phyloP scores from a whole-genome alignment of 257 asterid species.

The Petunia axillaris region DNA sequence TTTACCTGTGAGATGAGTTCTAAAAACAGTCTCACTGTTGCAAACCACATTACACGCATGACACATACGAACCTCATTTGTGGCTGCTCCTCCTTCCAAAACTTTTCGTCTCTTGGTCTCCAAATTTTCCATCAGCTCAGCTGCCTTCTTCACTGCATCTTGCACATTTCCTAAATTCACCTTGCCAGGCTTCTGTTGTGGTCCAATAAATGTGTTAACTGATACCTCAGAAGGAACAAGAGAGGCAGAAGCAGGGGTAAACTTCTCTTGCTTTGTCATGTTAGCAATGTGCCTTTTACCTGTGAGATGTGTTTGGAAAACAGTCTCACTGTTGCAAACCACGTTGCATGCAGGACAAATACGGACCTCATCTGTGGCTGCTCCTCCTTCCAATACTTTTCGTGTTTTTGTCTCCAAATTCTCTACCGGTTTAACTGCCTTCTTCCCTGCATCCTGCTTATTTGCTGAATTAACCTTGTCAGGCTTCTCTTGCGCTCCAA shows the following conservation, averaged over 20 bases:
- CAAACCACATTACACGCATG: conserved; percentile 71
- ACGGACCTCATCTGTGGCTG: conserved; percentile 53
- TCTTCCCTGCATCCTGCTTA: conserved; percentile 43
- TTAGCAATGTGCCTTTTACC: conserved; percentile 68
- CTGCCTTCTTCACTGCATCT: conserved; percentile 50
- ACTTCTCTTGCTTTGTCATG: conserved; percentile 43
- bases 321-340: conserved; percentile 77
- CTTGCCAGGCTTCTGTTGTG: conserved; percentile 52
- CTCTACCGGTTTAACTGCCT: conserved; percentile 40
- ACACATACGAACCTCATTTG: conserved; percentile 54
- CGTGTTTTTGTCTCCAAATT: conserved; percentile 64
- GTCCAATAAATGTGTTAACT: conserved; percentile 43
- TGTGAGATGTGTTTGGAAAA: conserved; percentile 53
- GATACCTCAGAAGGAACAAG: conserved; percentile 26
- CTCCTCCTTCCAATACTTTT: conserved; percentile 71
- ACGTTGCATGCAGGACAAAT: conserved; percentile 63
- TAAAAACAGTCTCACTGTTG: conserved; percentile 67
- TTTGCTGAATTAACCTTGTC: conserved; percentile 31
- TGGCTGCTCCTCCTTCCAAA: conserved; percentile 73
- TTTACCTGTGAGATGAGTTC: conserved; percentile 64
- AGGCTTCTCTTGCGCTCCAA: conserved; percentile 60
- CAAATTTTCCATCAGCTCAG: conserved; percentile 44
- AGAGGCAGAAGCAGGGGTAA: conserved; percentile 27
- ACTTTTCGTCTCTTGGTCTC: conserved; percentile 62
- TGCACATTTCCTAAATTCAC: conserved; percentile 30